Conservation (phyloP, 2,329 filamentous ascomycete species). For the Pestalotiopsis sp. region DNA sequence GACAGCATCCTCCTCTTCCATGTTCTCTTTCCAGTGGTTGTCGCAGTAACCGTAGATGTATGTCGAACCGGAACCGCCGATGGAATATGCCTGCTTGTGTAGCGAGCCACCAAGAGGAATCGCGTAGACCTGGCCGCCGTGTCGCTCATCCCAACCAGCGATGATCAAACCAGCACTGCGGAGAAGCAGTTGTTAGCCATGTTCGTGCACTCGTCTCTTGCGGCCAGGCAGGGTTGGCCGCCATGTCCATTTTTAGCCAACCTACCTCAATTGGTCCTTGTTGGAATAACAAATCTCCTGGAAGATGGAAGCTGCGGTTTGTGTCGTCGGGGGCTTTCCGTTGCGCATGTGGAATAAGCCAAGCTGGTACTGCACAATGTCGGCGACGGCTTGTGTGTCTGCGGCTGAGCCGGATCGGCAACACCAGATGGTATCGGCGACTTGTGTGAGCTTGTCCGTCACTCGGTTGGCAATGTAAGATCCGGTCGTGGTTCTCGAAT, state of each 20-base stretch:
- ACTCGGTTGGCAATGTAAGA: constrained; percentile 99
- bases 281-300: constrained; percentile 98
- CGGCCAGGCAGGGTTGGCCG: not conserved
- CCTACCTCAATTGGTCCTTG: constrained; percentile 88
- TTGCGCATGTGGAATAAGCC: constrained; percentile 91
- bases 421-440: constrained; percentile 99
- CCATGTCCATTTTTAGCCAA: not conserved
- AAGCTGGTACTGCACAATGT: constrained; percentile 96
- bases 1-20: constrained; percentile 90
- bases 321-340: constrained; percentile 87
- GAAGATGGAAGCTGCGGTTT: constrained; percentile 93
- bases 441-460: constrained; percentile 97
- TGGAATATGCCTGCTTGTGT: constrained; percentile 95
- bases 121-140: constrained; percentile 96
- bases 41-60: constrained; percentile 99
- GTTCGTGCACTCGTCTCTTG: not conserved
- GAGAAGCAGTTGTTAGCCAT: not conserved
- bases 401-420: constrained; percentile 97
- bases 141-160: constrained; percentile 93
- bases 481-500: constrained; percentile 96
- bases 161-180: constrained; percentile 92
- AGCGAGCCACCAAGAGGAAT: constrained; percentile 95
- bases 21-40: constrained; percentile 90
- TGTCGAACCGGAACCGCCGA: constrained; percentile 94
- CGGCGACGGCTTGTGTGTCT: constrained; percentile 96